Percentiles rank a stretch among this genome's conserved stretches.
Evolutionary conservation across 1,139 yeast genomes (phyloP).

Genomic region (Yamadazyma blattariae): DNA sequence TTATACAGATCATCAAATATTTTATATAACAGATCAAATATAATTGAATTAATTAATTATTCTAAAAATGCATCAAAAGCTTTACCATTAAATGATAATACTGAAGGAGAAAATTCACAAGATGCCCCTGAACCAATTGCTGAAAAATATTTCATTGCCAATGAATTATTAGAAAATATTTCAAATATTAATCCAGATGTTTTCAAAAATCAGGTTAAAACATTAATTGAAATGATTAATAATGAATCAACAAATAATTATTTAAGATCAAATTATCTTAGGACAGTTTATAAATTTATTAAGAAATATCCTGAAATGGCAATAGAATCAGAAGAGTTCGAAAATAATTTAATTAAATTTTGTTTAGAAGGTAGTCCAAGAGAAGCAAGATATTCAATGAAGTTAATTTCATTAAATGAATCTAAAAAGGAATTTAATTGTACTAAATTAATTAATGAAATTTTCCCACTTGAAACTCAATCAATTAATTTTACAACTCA

Average conservation of each 20-base stretch:
- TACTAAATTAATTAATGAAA: conserved; percentile 33
- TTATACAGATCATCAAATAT: conserved; percentile 62
- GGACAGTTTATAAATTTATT: conserved; percentile 60
- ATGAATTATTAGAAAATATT: conserved; percentile 55
- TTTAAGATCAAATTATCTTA: conserved; percentile 31
- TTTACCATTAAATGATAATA: not conserved
- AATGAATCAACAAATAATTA: conserved; percentile 8
- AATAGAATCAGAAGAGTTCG: conserved; percentile 35
- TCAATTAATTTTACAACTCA: conserved; percentile 47
- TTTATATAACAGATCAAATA: conserved; percentile 63
- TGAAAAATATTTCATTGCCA: conserved; percentile 34
- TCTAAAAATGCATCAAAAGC: conserved; percentile 32
- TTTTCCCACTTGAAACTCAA: conserved; percentile 51
- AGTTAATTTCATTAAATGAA: conserved; percentile 48
- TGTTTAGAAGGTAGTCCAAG: conserved; percentile 53
- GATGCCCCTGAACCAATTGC: too few species aligned
- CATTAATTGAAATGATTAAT: conserved; percentile 43
- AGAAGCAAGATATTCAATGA: conserved; percentile 67
- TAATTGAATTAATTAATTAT: conserved; percentile 50
- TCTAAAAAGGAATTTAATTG: conserved; percentile 38
- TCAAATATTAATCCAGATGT: conserved; percentile 64
- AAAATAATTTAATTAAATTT: conserved; percentile 39
- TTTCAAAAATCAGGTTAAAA: conserved; percentile 56
- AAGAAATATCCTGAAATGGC: conserved; percentile 43
- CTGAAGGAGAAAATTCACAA: conserved; percentile 16